Base-by-base conservation (phyloP, 2,329 filamentous ascomycete species). In the Penicillium sp. region DNA sequence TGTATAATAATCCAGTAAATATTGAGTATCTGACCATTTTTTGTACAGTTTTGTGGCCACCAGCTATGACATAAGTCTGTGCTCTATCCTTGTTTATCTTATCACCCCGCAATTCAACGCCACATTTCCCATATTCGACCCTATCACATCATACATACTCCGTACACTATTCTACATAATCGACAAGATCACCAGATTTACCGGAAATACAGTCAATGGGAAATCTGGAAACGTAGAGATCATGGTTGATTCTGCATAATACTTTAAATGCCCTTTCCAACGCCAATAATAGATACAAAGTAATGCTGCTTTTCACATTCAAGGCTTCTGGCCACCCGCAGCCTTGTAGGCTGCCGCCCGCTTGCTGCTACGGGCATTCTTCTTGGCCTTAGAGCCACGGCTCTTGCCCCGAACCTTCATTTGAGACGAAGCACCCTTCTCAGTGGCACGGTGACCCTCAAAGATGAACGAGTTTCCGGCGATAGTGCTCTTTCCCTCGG, bases 361-460 rank as follows among this genome's bases (percentile, higher is more conserved):
- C 63, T 72, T 71, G 55, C 69, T 74, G 61, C 77, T 78, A 35
- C 77, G 67, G 49, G 69, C 76, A 53, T 75, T 75, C 39, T 69
- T 71, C 62, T 78, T 78, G 22, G 71, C 75, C 56, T 74, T 73
- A n/a, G 65, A 68, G 31, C 73, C 73, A 51, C 75, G 72, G 54
- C 72, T 73, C 68, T 76, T 76, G 29, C 65, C 67, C 65, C 72
- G 75, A 35, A 75, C 62, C 43, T 70, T 75, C 51, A 73, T 64
- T 22, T 64, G 65, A 31, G 65, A 68, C 11, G 64, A 64, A 22
- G 14, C 21, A 39, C 66, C 68, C 56, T 65, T 66, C 49, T 72
- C 69, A 1, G 68, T 72, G 26, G 78, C 78, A 27, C 78, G 75
- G 55, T 78, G 71, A 19, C 78, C 78, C 59, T 80, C 78, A 57